Evolutionary conservation across 306 rosid genomes (phyloP).

Genomic region (Herpetospermum pedunculosum): DNA sequence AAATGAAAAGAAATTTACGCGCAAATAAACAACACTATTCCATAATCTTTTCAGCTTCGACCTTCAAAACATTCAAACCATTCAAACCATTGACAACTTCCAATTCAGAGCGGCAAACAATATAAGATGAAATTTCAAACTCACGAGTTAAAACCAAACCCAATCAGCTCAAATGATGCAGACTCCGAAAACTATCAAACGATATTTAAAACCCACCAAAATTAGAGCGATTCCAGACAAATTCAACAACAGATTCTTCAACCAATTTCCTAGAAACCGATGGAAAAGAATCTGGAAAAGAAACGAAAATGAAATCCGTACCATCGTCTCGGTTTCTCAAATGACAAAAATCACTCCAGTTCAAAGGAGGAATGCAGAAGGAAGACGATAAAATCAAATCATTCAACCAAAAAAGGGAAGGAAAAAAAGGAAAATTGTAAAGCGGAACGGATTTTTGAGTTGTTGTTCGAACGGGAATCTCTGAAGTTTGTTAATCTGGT

Average conservation of each 20-base stretch:
- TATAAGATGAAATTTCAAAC: background rate
- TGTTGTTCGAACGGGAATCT: slow-evolving; percentile 1
- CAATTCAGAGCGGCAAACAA: background rate
- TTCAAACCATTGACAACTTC: background rate
- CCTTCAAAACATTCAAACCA: background rate
- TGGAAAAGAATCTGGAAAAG: background rate
- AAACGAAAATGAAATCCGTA: background rate
- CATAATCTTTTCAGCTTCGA: background rate
- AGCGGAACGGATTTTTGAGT: slow-evolving; percentile 10
- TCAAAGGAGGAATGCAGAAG: background rate
- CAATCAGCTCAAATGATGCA: background rate
- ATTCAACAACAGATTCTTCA: background rate
- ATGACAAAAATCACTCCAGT: background rate
- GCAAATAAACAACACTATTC: background rate
- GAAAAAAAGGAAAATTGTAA: background rate
- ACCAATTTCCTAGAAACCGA: background rate
- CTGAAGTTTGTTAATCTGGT: background rate
- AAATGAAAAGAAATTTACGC: background rate
- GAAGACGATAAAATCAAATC: background rate
- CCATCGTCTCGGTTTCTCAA: background rate
- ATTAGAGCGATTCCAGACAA: background rate
- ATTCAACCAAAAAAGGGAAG: background rate
- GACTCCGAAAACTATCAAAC: background rate
- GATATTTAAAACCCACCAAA: background rate
- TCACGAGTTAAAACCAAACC: background rate